These are phyloP conservation scores for Oryza meyeriana DNA, from an alignment of 176 grass and related monocot species.

Conservation along the genomic window DNA sequence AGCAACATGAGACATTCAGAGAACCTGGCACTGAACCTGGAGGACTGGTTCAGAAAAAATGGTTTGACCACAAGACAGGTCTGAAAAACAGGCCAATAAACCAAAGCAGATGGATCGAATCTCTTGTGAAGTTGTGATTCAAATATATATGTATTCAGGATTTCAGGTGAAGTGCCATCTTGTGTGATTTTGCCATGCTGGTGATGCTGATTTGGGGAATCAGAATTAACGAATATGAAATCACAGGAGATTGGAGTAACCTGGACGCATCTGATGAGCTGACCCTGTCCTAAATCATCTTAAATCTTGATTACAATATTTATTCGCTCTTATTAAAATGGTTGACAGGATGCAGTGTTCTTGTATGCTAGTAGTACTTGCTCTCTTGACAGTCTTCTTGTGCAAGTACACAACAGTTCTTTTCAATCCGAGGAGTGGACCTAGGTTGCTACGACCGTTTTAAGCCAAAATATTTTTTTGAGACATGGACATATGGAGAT, in stretches of 20 bases:
- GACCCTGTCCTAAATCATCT: not conserved
- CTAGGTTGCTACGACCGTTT: not conserved
- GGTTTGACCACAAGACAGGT: not conserved
- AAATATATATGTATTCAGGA: not conserved
- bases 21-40: constrained; percentile 7
- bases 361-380: not conserved
- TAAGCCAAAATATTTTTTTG: not conserved
- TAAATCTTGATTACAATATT: not conserved
- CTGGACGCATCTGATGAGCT: not conserved
- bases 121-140: not conserved
- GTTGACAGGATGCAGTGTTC: not conserved
- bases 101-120: not conserved
- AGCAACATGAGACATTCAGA: constrained; percentile 14
- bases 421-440: not conserved
- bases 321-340: not conserved
- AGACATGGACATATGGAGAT: not conserved
- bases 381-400: not conserved
- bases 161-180: not conserved
- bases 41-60: not conserved
- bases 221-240: constrained; percentile 23
- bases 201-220: not conserved
- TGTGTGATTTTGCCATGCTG: not conserved
- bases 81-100: not conserved
- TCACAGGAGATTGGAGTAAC: not conserved
- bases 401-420: not conserved